These are phyloP conservation scores for Combretum micranthum DNA, from an alignment of 345 rosid species.

Conservation along the genomic window DNA sequence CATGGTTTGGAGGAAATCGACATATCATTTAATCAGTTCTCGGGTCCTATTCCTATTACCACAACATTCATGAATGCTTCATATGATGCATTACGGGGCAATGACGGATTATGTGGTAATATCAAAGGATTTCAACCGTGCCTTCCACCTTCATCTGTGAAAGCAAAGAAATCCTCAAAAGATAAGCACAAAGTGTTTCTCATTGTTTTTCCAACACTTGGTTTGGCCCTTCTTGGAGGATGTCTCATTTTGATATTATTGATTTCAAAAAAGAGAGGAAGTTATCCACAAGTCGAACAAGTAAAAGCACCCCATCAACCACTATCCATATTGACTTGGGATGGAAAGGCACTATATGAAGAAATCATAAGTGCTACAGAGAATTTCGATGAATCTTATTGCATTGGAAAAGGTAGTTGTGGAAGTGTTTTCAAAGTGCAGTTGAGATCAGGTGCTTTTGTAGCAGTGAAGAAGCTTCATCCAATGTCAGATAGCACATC, in stretches of 20 bases:
- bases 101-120: too few relatives aligned
- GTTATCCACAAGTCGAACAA: background rate
- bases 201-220: conserved; percentile 10
- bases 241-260: background rate
- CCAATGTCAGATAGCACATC: background rate
- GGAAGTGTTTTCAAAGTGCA: conserved; percentile 27
- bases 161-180: background rate
- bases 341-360: conserved; percentile 15
- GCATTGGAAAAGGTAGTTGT: conserved; percentile 21
- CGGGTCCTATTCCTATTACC: conserved; percentile 24
- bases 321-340: conserved; percentile 10
- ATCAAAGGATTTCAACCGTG: conserved; percentile 14
- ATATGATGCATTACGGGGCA: background rate
- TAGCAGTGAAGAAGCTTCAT: conserved; percentile 36
- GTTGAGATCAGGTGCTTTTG: conserved; percentile 8
- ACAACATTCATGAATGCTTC: conserved; percentile 19
- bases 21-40: conserved; percentile 24
- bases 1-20: conserved; percentile 5
- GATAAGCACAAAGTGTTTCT: background rate
- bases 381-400: too few relatives aligned
- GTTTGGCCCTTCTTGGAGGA: conserved; percentile 5
- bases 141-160: background rate
- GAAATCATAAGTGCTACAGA: conserved; percentile 23
- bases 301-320: background rate
- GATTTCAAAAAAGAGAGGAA: background rate